These are phyloP conservation scores for Hyphopichia khmerensis DNA, from an alignment of 1,139 yeast species.

Conservation along the genomic window DNA sequence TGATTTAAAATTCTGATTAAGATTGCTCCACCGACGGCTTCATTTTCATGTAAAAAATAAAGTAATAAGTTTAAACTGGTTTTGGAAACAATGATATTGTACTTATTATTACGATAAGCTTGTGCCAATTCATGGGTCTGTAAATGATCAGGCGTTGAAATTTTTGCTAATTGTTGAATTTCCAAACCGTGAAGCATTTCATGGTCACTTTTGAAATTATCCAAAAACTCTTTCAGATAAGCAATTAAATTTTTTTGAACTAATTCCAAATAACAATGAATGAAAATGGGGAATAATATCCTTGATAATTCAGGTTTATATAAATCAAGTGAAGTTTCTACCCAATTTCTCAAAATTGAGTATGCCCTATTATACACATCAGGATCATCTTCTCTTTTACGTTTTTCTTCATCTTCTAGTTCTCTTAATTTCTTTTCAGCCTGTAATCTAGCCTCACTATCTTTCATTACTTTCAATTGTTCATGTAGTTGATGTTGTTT, in stretches of 20 bases:
- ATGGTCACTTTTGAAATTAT: slow-evolving; percentile 73
- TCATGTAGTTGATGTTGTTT: slow-evolving; percentile 34
- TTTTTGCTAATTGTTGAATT: slow-evolving; percentile 65
- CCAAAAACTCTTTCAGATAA: slow-evolving; percentile 74
- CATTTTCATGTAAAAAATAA: slow-evolving; percentile 88
- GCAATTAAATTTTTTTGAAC: slow-evolving; percentile 59
- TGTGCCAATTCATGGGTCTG: slow-evolving; percentile 80
- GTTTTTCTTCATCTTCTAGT: slow-evolving; percentile 40
- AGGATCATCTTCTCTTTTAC: slow-evolving; percentile 54
- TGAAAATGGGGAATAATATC: slow-evolving; percentile 84
- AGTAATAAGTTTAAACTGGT: slow-evolving; percentile 82
- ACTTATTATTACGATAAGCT: slow-evolving; percentile 71
- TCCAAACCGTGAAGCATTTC: slow-evolving; percentile 76
- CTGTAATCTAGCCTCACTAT: slow-evolving; percentile 40
- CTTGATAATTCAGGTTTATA: slow-evolving; percentile 87
- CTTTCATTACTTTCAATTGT: slow-evolving; percentile 39
- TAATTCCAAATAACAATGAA: slow-evolving; percentile 81
- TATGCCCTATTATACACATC: slow-evolving; percentile 77
- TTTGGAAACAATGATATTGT: slow-evolving; percentile 72
- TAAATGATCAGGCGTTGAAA: slow-evolving; percentile 78
- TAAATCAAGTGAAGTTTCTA: slow-evolving; percentile 85
- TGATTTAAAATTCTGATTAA: slow-evolving; percentile 84
- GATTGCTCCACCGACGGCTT: slow-evolving; percentile 87
- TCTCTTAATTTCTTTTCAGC: slow-evolving; percentile 44
- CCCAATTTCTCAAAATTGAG: slow-evolving; percentile 80